Percentiles rank a stretch among this genome's conserved stretches.
These are phyloP conservation scores for Suhomyces faveliae DNA, from an alignment of 805 yeast genomes.

Conservation along the genomic window DNA sequence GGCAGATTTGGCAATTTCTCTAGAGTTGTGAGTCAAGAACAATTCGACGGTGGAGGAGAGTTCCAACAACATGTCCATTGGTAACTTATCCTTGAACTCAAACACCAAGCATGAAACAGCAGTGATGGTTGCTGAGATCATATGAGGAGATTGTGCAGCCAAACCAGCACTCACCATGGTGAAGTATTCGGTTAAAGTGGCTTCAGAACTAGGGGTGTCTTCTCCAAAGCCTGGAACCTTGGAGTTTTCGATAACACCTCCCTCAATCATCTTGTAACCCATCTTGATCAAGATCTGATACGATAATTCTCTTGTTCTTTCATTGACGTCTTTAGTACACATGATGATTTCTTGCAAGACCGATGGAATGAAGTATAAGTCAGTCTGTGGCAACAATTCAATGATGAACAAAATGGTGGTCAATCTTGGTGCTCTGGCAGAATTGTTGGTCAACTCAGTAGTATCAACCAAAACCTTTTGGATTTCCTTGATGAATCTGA, in stretches of 20 bases:
- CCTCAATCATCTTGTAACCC: slow-evolving; percentile 73
- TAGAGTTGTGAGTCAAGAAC: slow-evolving; percentile 83
- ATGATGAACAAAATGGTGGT: slow-evolving; percentile 62
- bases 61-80: slow-evolving; percentile 62
- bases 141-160: slow-evolving; percentile 90
- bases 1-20: slow-evolving; percentile 92
- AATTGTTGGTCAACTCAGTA: slow-evolving; percentile 56
- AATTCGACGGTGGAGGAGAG: slow-evolving; percentile 83
- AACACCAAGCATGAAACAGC: slow-evolving; percentile 83
- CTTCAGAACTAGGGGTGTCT: slow-evolving; percentile 60
- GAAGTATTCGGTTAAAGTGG: slow-evolving; percentile 77
- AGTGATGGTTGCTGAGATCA: slow-evolving; percentile 92
- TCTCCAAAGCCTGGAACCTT: slow-evolving; percentile 66
- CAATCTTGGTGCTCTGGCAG: slow-evolving; percentile 81
- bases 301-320: slow-evolving; percentile 81
- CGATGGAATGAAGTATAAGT: slow-evolving; percentile 76
- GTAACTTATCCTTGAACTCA: slow-evolving; percentile 73
- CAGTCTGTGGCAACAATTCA: slow-evolving; percentile 58
- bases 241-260: slow-evolving; percentile 65
- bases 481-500: slow-evolving; percentile 54
- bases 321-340: slow-evolving; percentile 89
- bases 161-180: slow-evolving; percentile 95
- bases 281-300: slow-evolving; percentile 72
- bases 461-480: slow-evolving; percentile 58
- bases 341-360: slow-evolving; percentile 84